Evolutionary conservation across 768 basidiomycete genomes (phyloP), one percentile per base, ranked within the genome.

Genomic region (Boletus pseudopeckii): DNA sequence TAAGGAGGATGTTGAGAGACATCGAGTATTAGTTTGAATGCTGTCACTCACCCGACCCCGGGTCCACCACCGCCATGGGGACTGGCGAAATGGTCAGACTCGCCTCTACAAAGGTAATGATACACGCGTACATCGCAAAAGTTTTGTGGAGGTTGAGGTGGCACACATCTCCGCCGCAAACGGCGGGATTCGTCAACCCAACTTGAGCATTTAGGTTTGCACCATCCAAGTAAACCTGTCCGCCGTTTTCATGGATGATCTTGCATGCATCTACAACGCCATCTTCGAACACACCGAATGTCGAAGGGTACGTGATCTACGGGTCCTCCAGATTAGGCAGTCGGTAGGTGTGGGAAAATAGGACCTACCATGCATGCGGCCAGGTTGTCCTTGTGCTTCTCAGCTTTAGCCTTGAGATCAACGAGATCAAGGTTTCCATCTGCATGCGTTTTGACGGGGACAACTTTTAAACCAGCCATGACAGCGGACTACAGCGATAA

Each of bases 131-230:
- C 88, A 97, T 98, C 7, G 93, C 88, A 67, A 97, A 97, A 1
- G 94, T 96, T 75, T 98, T 99, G 78, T 99, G 97, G 34, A 98
- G 77, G 73, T 99, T 99, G 75, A 98, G 80, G 70, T 99, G 97
- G 69, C 94, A 97, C 37, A 99, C 94, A 71, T 99, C 97, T 49
- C 93, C 96, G 44, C 97, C 97, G 64, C 93, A 96, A n/a, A 81
- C 86, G 1, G 90, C 92, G 34, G 91, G 91, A 67, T 93, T 92
- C 30, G 95, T 97, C 54, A 97, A 68, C 24, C 95, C 93, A 56
- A 98, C 84, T 64, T 97, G 91, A 44, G 93, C 93, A 66, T 97
- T 96, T 57, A 97, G 77, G 67, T 98, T 98, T 41, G 95, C 95
- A 58, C 86, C 85, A 67, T 99, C 97, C 50, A 99, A 80, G 74